Conservation (phyloP, 805 yeast species). For the Wickerhamomyces queroliae region DNA sequence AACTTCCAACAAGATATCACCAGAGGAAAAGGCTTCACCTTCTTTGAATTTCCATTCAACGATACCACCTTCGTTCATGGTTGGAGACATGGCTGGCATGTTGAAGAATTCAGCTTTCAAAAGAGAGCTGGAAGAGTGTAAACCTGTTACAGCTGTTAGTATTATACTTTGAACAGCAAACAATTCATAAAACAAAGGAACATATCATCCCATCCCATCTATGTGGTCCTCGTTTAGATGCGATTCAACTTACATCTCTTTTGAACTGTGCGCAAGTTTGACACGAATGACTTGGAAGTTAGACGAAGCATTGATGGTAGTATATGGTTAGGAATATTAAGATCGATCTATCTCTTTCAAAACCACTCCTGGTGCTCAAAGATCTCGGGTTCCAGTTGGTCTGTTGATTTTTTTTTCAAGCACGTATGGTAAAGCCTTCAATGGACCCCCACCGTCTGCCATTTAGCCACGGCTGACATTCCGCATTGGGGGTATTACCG, state of each 20-base stretch:
- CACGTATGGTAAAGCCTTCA: too few species aligned
- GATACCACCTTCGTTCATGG: constrained; percentile 95
- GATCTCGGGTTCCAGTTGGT: too few species aligned
- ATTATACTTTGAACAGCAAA: neutral
- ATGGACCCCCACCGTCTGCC: too few species aligned
- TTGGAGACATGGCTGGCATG: constrained; percentile 99
- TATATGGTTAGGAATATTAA: too few species aligned
- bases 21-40: constrained; percentile 69
- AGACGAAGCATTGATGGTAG: constrained; percentile 1
- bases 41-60: constrained; percentile 83
- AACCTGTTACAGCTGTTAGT: constrained; percentile 3
- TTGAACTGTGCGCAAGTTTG: neutral
- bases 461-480: too few species aligned
- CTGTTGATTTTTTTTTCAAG: too few species aligned
- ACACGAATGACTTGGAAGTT: neutral
- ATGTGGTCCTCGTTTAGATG: too few species aligned
- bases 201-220: neutral
- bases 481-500: too few species aligned
- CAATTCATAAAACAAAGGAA: too few species aligned
- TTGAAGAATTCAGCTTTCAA: constrained; percentile 43
- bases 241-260: neutral
- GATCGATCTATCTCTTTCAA: too few species aligned
- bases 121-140: constrained; percentile 20
- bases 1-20: constrained; percentile 79
- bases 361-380: too few species aligned